Evolutionary conservation across 768 basidiomycete genomes (phyloP).

Genomic region (Panaeolus cyanescens): DNA sequence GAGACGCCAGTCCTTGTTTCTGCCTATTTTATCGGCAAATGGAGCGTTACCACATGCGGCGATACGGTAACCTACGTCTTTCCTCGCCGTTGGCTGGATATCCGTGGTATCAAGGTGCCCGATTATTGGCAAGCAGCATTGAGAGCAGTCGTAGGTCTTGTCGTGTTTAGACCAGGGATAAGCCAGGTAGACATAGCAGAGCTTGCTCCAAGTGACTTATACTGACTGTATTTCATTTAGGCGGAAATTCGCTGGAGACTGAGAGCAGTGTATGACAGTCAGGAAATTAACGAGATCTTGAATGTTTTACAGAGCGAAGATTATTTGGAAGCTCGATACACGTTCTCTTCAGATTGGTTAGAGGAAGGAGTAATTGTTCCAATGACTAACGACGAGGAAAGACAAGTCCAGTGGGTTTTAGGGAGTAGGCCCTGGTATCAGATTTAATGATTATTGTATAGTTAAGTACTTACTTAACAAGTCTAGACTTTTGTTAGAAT

Average conservation of each 20-base stretch:
- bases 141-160: constrained; percentile 63
- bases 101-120: constrained; percentile 58
- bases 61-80: constrained; percentile 46
- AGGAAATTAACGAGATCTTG: constrained; percentile 69
- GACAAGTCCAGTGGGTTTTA: constrained; percentile 56
- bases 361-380: constrained; percentile 25
- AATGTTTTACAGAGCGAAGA: constrained; percentile 54
- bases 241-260: constrained; percentile 73
- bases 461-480: no score
- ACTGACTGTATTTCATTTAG: constrained; percentile 34
- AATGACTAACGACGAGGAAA: constrained; percentile 56
- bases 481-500: no score
- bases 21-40: constrained; percentile 47
- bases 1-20: constrained; percentile 55
- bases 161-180: constrained; percentile 74
- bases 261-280: constrained; percentile 71
- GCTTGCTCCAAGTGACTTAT: not conserved
- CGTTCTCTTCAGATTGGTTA: constrained; percentile 19
- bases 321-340: constrained; percentile 38
- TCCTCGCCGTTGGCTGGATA: constrained; percentile 79
- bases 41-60: constrained; percentile 59
- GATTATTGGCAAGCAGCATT: constrained; percentile 76
- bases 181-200: constrained; percentile 52
- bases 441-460: constrained; percentile 32
- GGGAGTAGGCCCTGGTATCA: constrained; percentile 69